Evolutionary conservation across 768 basidiomycete species (phyloP), one percentile per base, ranked within the genome.

Genomic region (Leucocoprinus sp.): DNA sequence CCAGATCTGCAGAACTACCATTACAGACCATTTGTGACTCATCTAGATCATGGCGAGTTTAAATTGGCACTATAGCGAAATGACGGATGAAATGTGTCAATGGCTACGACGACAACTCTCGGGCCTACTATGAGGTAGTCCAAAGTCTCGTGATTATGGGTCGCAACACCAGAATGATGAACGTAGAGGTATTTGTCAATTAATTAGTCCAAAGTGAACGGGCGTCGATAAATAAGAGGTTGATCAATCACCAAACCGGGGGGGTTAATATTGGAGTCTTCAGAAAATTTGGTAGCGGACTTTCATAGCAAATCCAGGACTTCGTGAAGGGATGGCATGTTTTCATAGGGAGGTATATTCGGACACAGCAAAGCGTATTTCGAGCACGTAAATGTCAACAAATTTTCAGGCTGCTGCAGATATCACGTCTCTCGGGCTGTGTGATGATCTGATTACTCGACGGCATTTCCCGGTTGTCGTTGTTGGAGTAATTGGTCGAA

Each of bases 51-150:
- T 69, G 63, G 29, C 81, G 72, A n/a, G 63, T 69, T n/a, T n/a
- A n/a, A 62, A 81, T 76, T 0, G 93, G 93, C 26, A 70, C 61
- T 34, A 96, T 66, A 64, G 81, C 92, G 2, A 67, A 64, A 0
- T 76, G 71, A 55, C 92, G 83, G 59, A 95, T 88, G 55, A 96
- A 72, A 47, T 84, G 23, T 70, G 71, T 19, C 76, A 80, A 31
- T 58, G 69, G 14, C 60, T 58, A 2, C 76, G 61, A 36, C 80
- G 67, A 88, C 89, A 92, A 11, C 67, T 60, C 6, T 64, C 55
- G 2, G 93, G 92, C 27, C 82, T 66, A 34, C 84, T 78, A 17
- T 92, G 60, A 92, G 68, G 59, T 91, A 93, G 78, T 92, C 85
- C n/a, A 93, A 64, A 24, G 74, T 82, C 29, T 82, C 72, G 54